phyloP scores from a whole-genome alignment of 352 stramenopile species.

The Thraustotheca clavata region DNA sequence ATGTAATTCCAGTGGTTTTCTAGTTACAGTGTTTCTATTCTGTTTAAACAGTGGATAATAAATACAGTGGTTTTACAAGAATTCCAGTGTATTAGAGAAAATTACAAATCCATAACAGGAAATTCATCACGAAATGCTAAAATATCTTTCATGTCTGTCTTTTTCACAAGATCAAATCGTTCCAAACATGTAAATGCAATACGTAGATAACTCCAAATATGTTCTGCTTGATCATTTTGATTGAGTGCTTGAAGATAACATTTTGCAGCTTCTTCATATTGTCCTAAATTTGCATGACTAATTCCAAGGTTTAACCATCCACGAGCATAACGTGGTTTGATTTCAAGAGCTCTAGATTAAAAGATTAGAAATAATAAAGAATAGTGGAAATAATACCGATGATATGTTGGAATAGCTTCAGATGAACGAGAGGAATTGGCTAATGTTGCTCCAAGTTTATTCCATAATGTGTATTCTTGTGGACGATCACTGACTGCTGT shows the following conservation, averaged over 20 bases:
- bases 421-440: conserved; percentile 92
- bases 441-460: conserved; percentile 96
- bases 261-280: conserved; percentile 93
- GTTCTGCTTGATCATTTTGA: conserved; percentile 91
- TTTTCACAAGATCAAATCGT: conserved; percentile 93
- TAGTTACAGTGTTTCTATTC: too few species aligned
- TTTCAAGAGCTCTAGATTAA: conserved; percentile 74
- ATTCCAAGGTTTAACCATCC: conserved; percentile 98
- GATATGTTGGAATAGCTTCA: conserved; percentile 90
- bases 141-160: conserved; percentile 81
- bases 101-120: conserved; percentile 68
- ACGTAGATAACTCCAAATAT: conserved; percentile 98
- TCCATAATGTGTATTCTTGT: conserved; percentile 96
- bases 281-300: conserved; percentile 92
- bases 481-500: conserved; percentile 68
- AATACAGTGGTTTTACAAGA: neutral
- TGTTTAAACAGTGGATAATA: too few species aligned
- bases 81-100: neutral
- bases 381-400: conserved; percentile 32
- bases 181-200: conserved; percentile 97
- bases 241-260: conserved; percentile 96
- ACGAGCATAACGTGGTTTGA: conserved; percentile 95
- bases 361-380: neutral
- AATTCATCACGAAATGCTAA: conserved; percentile 76
- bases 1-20: too few species aligned